Conservation (phyloP, 495 filamentous ascomycete species). For the Astrothelium subdiscretum region DNA sequence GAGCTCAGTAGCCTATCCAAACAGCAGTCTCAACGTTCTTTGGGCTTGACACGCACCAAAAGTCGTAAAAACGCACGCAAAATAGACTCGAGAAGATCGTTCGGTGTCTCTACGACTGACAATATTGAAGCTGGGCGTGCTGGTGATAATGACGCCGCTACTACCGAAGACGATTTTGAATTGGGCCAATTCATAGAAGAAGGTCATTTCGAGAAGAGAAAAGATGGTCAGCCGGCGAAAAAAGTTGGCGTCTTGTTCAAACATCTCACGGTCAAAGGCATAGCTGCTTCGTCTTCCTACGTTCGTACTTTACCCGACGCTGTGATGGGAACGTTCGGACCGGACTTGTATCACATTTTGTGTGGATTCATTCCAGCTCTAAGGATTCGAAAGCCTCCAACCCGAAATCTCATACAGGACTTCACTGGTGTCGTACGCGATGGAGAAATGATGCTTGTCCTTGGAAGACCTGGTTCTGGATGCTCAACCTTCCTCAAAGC, state of each 20-base stretch:
- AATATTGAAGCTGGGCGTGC: constrained; percentile 15
- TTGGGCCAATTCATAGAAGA: constrained; percentile 64
- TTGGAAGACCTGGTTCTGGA: constrained; percentile 68
- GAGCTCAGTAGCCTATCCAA: constrained; percentile 45
- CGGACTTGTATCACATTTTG: constrained; percentile 64
- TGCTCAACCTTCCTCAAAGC: constrained; percentile 73
- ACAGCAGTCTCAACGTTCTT: constrained; percentile 3
- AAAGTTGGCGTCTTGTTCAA: constrained; percentile 79
- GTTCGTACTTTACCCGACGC: constrained; percentile 68
- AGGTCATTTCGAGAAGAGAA: constrained; percentile 70
- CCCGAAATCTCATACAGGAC: constrained; percentile 56
- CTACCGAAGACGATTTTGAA: constrained; percentile 46
- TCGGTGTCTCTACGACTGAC: constrained; percentile 11
- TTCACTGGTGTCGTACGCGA: constrained; percentile 69
- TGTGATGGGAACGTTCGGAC: constrained; percentile 72
- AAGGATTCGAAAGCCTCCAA: constrained; percentile 39
- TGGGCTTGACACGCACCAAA: not conserved
- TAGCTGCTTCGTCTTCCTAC: constrained; percentile 53
- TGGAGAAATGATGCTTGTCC: constrained; percentile 76
- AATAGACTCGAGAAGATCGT: constrained; percentile 9
- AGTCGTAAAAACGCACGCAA: constrained; percentile 14
- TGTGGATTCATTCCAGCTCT: constrained; percentile 53
- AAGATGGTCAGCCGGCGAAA: constrained; percentile 60
- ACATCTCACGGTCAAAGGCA: constrained; percentile 64
- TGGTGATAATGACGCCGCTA: constrained; percentile 9